Conservation (phyloP, 495 filamentous ascomycete genomes). For the Recurvomyces mirabilis region DNA sequence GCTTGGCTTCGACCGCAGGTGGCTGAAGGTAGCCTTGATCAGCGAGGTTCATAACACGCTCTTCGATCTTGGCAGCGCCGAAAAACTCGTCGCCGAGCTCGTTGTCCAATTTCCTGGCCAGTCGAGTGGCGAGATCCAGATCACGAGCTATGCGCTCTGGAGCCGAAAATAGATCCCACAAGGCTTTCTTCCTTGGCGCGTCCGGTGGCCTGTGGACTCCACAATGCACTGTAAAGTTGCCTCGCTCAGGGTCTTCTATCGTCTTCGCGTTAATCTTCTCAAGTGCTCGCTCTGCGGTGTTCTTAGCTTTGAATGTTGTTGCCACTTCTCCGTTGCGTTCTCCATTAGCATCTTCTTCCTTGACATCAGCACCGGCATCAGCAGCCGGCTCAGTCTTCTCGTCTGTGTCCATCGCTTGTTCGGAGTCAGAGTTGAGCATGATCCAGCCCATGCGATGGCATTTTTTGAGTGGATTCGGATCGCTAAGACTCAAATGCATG, state of each 20-base stretch:
- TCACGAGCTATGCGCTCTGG: conserved; percentile 82
- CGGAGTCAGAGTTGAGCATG: conserved; percentile 72
- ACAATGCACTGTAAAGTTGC: conserved; percentile 94
- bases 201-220: conserved; percentile 84
- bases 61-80: conserved; percentile 67
- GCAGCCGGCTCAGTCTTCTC: conserved; percentile 55
- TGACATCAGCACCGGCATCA: conserved; percentile 24
- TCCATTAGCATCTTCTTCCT: conserved; percentile 39
- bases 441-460: conserved; percentile 99
- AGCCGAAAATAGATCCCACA: conserved; percentile 91
- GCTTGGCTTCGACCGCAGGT: conserved; percentile 44
- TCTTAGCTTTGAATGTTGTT: conserved; percentile 21
- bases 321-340: conserved; percentile 33
- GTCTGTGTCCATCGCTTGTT: conserved; percentile 44
- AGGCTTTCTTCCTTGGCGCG: conserved; percentile 83
- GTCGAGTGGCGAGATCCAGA: conserved; percentile 60
- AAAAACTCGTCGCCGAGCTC: conserved; percentile 59
- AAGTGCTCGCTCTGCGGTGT: conserved; percentile 71
- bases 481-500: conserved; percentile 85
- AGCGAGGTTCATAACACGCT: conserved; percentile 69
- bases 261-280: conserved; percentile 92
- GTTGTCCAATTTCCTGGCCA: conserved; percentile 67
- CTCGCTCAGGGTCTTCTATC: conserved; percentile 81
- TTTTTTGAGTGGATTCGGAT: conserved; percentile 92
- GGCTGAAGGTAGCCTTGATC: conserved; percentile 63